These are phyloP conservation scores for Blastocystis sp. DNA, from an alignment of 352 stramenopile genomes.

Conservation along the genomic window DNA sequence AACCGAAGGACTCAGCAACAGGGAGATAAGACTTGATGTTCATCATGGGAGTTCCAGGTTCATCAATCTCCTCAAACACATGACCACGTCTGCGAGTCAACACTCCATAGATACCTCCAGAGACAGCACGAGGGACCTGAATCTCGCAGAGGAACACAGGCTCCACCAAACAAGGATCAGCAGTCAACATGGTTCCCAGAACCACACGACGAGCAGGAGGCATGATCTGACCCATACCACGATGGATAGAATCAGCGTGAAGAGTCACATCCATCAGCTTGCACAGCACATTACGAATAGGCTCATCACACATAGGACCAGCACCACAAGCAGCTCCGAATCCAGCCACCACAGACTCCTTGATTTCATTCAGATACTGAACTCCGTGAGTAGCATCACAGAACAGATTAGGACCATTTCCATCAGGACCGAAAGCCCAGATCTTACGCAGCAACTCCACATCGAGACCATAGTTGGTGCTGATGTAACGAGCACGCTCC, in stretches of 20 bases:
- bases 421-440: constrained; percentile 97
- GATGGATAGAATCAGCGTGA: constrained; percentile 98
- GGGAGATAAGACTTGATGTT: constrained; percentile 96
- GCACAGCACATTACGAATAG: constrained; percentile 88
- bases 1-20: constrained; percentile 99
- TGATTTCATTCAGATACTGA: constrained; percentile 98
- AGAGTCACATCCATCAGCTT: constrained; percentile 98
- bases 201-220: constrained; percentile 92
- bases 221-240: constrained; percentile 99
- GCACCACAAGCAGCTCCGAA: constrained; percentile 97
- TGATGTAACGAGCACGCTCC: constrained; percentile 86
- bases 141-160: constrained; percentile 98
- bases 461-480: constrained; percentile 82
- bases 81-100: constrained; percentile 93
- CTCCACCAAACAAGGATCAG: constrained; percentile 87
- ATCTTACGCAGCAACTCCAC: constrained; percentile 96
- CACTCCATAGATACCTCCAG: constrained; percentile 96
- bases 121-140: constrained; percentile 90
- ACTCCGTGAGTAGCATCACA: constrained; percentile 97
- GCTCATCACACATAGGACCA: constrained; percentile 93
- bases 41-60: constrained; percentile 88
- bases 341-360: constrained; percentile 92
- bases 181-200: constrained; percentile 90
- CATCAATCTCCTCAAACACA: constrained; percentile 96
- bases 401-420: constrained; percentile 94